phyloP scores from a whole-genome alignment of 208 protist species.

The Crithidia bombi region DNA sequence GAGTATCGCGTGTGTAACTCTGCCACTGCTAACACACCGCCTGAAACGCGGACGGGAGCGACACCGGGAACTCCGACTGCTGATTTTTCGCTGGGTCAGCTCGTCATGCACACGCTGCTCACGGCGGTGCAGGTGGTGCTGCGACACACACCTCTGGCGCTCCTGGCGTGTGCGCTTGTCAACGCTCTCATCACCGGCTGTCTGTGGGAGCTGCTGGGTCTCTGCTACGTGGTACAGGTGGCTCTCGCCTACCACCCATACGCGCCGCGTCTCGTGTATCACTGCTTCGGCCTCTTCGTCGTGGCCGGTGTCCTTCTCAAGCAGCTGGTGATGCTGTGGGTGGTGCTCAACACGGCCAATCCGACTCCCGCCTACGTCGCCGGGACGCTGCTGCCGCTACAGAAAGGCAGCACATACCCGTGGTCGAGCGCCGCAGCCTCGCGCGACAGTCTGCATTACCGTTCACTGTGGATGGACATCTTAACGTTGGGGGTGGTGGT shows the following conservation, averaged over 20 bases:
- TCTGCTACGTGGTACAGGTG: conserved; percentile 51
- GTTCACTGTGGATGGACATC: conserved; percentile 28
- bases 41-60: not conserved
- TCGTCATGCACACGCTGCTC: conserved; percentile 27
- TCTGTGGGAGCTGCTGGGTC: conserved; percentile 50
- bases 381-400: conserved; percentile 21
- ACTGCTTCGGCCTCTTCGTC: conserved; percentile 36
- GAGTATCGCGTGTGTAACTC: conserved; percentile 20
- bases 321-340: conserved; percentile 23
- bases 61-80: not conserved
- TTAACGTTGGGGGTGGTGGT: conserved; percentile 22
- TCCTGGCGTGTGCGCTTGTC: conserved; percentile 35
- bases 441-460: conserved; percentile 23
- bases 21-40: not conserved
- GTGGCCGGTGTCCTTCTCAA: conserved; percentile 52
- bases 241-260: conserved; percentile 54
- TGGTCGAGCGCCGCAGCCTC: not conserved
- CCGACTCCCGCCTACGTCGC: conserved; percentile 3
- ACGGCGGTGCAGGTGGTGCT: conserved; percentile 35
- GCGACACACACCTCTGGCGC: conserved; percentile 40
- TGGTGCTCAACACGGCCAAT: not conserved
- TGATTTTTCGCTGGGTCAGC: conserved; percentile 13
- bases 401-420: not conserved
- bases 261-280: conserved; percentile 44
- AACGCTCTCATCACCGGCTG: conserved; percentile 55